Evolutionary conservation across 129 eudicot genomes (phyloP).

Genomic region (Centaurea solstitialis): DNA sequence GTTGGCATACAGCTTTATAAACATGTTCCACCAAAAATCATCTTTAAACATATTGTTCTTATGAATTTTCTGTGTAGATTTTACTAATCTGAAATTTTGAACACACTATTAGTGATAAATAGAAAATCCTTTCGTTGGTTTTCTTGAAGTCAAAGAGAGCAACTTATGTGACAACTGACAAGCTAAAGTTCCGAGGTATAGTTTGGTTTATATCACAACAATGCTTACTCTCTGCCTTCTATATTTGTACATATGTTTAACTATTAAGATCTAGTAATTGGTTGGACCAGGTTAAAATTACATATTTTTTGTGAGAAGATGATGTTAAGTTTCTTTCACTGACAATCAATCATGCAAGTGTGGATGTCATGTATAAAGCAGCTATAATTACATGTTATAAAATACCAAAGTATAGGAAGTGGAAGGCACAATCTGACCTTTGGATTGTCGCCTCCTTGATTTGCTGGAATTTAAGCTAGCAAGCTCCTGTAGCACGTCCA

Average conservation of each 20-base stretch:
- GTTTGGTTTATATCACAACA: background rate
- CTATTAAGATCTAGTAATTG: background rate
- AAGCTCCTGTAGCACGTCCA: slow-evolving; percentile 45
- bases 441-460: slow-evolving; percentile 40
- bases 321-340: background rate
- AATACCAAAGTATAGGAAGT: background rate
- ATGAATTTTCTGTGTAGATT: background rate
- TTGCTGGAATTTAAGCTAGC: slow-evolving; percentile 33
- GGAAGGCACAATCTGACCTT: slow-evolving; percentile 41
- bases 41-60: background rate
- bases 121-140: background rate
- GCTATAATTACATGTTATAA: background rate
- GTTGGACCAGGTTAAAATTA: background rate
- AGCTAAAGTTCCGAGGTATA: background rate
- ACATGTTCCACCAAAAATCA: background rate
- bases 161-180: background rate
- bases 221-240: background rate
- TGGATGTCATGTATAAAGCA: background rate
- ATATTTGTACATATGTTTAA: background rate
- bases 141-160: background rate
- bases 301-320: background rate
- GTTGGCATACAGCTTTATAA: background rate
- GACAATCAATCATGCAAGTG: background rate
- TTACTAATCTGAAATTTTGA: background rate
- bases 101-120: background rate